Base-by-base conservation (phyloP, 495 filamentous ascomycete species). In the Penicillium egyptiacum region DNA sequence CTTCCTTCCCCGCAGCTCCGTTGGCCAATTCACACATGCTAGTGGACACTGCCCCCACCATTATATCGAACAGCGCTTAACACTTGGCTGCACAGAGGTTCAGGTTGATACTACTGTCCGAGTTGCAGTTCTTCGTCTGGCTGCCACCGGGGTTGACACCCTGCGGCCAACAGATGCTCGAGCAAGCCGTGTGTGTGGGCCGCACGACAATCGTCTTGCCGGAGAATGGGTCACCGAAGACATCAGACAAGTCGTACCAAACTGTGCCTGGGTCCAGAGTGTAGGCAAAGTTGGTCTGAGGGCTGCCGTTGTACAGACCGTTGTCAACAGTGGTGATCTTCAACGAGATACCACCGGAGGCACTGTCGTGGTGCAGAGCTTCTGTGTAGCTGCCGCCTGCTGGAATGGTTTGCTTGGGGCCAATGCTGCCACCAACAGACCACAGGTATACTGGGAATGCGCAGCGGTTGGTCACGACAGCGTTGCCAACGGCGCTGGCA, bases 191-290 rank as follows among this genome's bases (percentile, higher is more conserved):
- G 11, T 80, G 66, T 1, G 62, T 65, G 37, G 78, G 77, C 3
- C 64, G 56, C 14, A 81, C 71, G 5, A 58, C 63, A 16, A 86
- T 25, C 22, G 71, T 63, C 5, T 70, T 57, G 7, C 80, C 82
- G n/a, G 66, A 67, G 59, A 86, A 85, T 9, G 79, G 69, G 50
- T 82, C 76, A 6, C 83, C 83, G 39, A 82, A 84, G 39, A 85
- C 79, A 57, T 76, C 72, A 44, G 70, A 77, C 52, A 86, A 66
- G 53, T 85, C 83, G 57, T 84, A 86, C 78, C 76, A 86, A 45
- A 84, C 61, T 16, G 66, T 64, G 55, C 35, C 63, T 48, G 73
- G 72, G 49, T 81, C 77, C 28, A 86, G 71, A 47, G 75, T 76
- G 63, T 83, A 84, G 7, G 81, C 77, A 60, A 77, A 83, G 67